A percentile compares a stretch with the other conserved stretches of the same genome.
phyloP scores from a whole-genome alignment of 2,329 filamentous ascomycete genomes.

The Hypoxylon sp. region DNA sequence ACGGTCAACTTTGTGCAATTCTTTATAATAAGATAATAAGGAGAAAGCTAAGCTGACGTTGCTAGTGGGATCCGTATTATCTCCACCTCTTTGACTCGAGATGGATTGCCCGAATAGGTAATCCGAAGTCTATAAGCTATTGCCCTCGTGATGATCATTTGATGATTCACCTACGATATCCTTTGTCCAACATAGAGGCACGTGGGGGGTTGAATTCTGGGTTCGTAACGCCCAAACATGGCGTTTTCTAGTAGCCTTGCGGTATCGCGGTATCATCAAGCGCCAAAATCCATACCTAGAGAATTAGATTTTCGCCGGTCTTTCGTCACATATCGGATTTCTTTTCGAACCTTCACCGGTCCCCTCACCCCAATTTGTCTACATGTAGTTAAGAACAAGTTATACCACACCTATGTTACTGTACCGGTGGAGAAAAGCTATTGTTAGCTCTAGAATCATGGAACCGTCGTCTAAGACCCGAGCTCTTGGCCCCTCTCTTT shows the following conservation, averaged over 20 bases:
- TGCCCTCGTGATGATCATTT: slow-evolving; percentile 27
- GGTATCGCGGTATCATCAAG: slow-evolving; percentile 35
- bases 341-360: slow-evolving; percentile 39
- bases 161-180: slow-evolving; percentile 32
- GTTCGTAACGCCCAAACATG: slow-evolving; percentile 21
- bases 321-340: slow-evolving; percentile 39
- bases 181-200: slow-evolving; percentile 29
- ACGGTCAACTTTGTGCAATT: slow-evolving; percentile 37
- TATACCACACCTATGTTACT: slow-evolving; percentile 33
- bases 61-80: slow-evolving; percentile 36
- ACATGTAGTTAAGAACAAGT: slow-evolving; percentile 27
- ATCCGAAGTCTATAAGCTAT: slow-evolving; percentile 40
- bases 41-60: slow-evolving; percentile 27
- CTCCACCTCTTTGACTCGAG: slow-evolving; percentile 36
- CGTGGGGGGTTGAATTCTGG: slow-evolving; percentile 24
- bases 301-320: slow-evolving; percentile 25
- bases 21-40: slow-evolving; percentile 31
- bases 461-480: slow-evolving; percentile 33
- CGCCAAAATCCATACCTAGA: slow-evolving; percentile 18
- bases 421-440: slow-evolving; percentile 35
- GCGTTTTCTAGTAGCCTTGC: slow-evolving; percentile 15
- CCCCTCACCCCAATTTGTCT: slow-evolving; percentile 35
- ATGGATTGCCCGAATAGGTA: slow-evolving; percentile 47
- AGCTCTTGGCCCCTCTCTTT: slow-evolving; percentile 33
- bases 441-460: slow-evolving; percentile 39